Percentiles rank a stretch among this genome's conserved stretches.
Conservation (phyloP, 768 basidiomycete species). For the Pisolithus microcarpus region DNA sequence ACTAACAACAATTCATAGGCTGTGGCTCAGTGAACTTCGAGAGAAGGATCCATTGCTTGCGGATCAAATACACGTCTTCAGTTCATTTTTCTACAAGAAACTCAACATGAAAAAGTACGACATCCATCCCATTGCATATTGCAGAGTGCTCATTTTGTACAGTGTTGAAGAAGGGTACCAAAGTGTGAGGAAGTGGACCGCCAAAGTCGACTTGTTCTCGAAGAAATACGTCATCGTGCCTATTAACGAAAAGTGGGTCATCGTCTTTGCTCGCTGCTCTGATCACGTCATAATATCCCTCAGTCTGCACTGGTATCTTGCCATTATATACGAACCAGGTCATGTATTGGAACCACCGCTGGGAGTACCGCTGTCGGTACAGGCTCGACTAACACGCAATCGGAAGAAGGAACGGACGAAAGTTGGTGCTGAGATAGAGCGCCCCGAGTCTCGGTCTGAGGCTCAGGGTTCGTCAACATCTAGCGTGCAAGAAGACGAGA, state of each 20-base stretch:
- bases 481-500: slow-evolving; percentile 8
- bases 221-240: slow-evolving; percentile 94
- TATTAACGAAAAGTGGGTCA: slow-evolving; percentile 87
- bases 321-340: slow-evolving; percentile 83
- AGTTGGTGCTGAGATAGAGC: background rate
- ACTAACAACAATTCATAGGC: slow-evolving; percentile 34
- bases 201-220: slow-evolving; percentile 76
- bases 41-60: slow-evolving; percentile 52
- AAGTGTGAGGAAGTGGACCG: slow-evolving; percentile 91
- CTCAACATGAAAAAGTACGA: slow-evolving; percentile 57
- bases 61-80: slow-evolving; percentile 82
- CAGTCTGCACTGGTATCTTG: slow-evolving; percentile 96
- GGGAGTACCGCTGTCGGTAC: slow-evolving; percentile 13
- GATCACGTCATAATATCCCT: slow-evolving; percentile 3
- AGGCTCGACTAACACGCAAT: slow-evolving; percentile 14
- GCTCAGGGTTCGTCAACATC: slow-evolving; percentile 1
- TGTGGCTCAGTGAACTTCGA: slow-evolving; percentile 60
- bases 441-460: background rate
- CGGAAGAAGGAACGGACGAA: slow-evolving; percentile 14
- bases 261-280: background rate
- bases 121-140: background rate
- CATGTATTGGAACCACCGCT: slow-evolving; percentile 47
- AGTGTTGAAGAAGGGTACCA: slow-evolving; percentile 63
- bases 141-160: slow-evolving; percentile 13
- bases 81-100: slow-evolving; percentile 97